These are phyloP conservation scores for Corrigiola litoralis DNA, from an alignment of 179 eudicot genomes.

Conservation along the genomic window DNA sequence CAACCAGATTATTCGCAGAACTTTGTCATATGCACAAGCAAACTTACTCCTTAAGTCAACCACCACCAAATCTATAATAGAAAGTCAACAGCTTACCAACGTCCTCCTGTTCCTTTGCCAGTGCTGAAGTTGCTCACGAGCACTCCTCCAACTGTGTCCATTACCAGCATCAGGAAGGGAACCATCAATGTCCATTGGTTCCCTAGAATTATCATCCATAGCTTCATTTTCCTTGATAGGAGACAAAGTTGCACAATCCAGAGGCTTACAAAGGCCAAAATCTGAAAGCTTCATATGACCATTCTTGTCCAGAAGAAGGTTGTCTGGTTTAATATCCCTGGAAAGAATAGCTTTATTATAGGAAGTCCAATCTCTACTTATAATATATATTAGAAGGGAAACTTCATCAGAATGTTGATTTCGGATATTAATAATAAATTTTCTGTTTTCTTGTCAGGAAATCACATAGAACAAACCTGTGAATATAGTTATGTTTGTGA, in stretches of 20 bases:
- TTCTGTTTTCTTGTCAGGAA: neutral
- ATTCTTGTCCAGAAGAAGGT: constrained; percentile 88
- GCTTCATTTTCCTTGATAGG: constrained; percentile 83
- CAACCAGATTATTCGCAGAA: too few species aligned
- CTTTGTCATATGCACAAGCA: too few species aligned
- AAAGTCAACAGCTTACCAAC: constrained; percentile 43
- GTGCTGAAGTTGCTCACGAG: constrained; percentile 94
- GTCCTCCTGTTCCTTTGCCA: constrained; percentile 98
- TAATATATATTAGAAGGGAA: neutral
- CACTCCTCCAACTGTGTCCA: constrained; percentile 79
- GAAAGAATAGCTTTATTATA: constrained; percentile 12
- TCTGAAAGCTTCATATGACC: constrained; percentile 99
- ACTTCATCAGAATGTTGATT: neutral
- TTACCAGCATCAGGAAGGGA: constrained; percentile 65
- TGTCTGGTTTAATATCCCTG: constrained; percentile 98
- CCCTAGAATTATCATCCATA: constrained; percentile 60
- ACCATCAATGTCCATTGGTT: constrained; percentile 88
- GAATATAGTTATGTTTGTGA: constrained; percentile 85
- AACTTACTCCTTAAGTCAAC: neutral
- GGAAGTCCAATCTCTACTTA: constrained; percentile 4
- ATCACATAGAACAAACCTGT: constrained; percentile 50
- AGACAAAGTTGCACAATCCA: constrained; percentile 86
- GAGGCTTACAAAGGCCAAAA: constrained; percentile 98
- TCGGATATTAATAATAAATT: neutral
- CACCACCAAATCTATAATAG: neutral